A percentile compares a stretch with the other conserved stretches of the same genome.
These are phyloP conservation scores for Tricholoma terreum DNA, from an alignment of 768 basidiomycete species.

Conservation along the genomic window DNA sequence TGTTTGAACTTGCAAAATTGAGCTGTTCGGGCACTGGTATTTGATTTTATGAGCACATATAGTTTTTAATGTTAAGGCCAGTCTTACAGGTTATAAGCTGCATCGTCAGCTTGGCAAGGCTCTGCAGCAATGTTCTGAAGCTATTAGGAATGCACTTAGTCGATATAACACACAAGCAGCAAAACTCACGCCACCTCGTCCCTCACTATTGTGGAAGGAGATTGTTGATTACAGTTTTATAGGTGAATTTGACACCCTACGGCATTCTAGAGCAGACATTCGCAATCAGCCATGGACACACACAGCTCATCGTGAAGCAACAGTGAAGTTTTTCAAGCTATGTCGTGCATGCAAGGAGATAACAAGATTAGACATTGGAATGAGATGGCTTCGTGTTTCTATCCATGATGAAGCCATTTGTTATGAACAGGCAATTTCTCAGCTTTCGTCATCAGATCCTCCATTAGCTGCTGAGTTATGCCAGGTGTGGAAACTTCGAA, in stretches of 20 bases:
- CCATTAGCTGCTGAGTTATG: conserved; percentile 6
- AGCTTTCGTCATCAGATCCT: background rate
- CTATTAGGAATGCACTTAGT: conserved; percentile 1
- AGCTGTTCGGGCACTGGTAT: background rate
- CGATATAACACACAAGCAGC: conserved; percentile 1
- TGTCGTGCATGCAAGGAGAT: conserved; percentile 7
- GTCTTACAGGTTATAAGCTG: conserved; percentile 2
- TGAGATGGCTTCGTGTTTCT: conserved; percentile 5
- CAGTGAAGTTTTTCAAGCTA: conserved; percentile 6
- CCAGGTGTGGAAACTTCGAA: conserved; percentile 2
- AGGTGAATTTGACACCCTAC: conserved; percentile 12
- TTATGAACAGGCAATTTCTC: background rate
- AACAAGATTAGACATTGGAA: conserved; percentile 5
- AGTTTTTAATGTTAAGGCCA: background rate
- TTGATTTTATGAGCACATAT: background rate
- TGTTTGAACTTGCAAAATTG: background rate
- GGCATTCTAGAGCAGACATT: conserved; percentile 3
- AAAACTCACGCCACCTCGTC: conserved; percentile 4
- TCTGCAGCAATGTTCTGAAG: conserved; percentile 9
- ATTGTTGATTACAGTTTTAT: conserved; percentile 17
- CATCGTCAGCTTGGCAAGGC: conserved; percentile 19
- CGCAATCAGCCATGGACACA: conserved; percentile 7
- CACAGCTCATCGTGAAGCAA: conserved; percentile 8
- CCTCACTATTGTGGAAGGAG: conserved; percentile 15
- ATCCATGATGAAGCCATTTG: conserved; percentile 3